Conservation (phyloP, 2,329 filamentous ascomycete species). For the Exophiala viscosa region DNA sequence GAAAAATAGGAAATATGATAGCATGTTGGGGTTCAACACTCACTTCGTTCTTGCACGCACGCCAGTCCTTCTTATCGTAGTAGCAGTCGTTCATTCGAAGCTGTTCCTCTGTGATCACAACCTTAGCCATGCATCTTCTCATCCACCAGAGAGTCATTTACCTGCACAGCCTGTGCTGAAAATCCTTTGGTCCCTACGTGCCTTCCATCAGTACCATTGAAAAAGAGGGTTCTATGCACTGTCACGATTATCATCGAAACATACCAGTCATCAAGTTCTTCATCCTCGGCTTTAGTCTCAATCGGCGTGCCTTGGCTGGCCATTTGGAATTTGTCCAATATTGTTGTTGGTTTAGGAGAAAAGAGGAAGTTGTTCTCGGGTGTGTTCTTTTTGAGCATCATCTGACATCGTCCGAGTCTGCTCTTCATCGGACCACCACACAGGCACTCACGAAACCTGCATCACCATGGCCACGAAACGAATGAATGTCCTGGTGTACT, state of each 20-base stretch:
- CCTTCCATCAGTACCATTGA: constrained; percentile 26
- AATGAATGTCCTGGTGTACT: constrained; percentile 91
- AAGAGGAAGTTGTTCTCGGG: constrained; percentile 5
- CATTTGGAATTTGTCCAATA: constrained; percentile 40
- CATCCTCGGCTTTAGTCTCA: constrained; percentile 62
- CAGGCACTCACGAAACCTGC: not conserved
- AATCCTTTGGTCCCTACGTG: constrained; percentile 89
- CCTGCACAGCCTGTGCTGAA: constrained; percentile 93
- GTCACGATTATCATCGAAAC: constrained; percentile 1
- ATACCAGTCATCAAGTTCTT: constrained; percentile 95
- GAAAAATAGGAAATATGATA: constrained; percentile 1
- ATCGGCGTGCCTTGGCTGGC: constrained; percentile 54
- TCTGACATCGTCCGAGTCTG: not conserved
- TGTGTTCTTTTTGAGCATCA: not conserved
- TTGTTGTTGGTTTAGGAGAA: constrained; percentile 6
- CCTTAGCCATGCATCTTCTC: constrained; percentile 2
- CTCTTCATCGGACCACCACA: constrained; percentile 1
- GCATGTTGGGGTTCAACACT: constrained; percentile 37
- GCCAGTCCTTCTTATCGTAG: constrained; percentile 94
- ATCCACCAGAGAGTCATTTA: constrained; percentile 1
- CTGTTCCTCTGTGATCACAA: constrained; percentile 68
- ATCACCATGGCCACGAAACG: constrained; percentile 60
- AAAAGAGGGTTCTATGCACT: not conserved
- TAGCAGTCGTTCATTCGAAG: constrained; percentile 90
- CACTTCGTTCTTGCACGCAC: constrained; percentile 82